Conservation (phyloP, 1,139 yeast species). For the Debaryomyces sp. region DNA sequence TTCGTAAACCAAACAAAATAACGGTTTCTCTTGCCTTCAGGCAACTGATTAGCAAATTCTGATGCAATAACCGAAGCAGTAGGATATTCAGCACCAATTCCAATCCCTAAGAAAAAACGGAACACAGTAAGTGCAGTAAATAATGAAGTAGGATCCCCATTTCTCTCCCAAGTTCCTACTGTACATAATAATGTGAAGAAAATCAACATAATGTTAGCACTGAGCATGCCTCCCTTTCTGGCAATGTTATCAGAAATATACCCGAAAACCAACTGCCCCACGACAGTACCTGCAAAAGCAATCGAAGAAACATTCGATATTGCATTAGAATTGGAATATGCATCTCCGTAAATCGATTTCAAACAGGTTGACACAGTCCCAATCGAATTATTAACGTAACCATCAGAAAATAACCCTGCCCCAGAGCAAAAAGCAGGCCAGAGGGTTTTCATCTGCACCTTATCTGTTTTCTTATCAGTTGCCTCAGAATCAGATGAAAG, state of each 20-base stretch:
- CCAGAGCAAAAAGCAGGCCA: conserved; percentile 90
- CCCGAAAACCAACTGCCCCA: conserved; percentile 85
- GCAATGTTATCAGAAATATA: conserved; percentile 75
- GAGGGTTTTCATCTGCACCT: conserved; percentile 31
- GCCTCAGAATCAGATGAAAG: conserved; percentile 13
- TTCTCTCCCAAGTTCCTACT: conserved; percentile 81
- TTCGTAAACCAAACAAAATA: conserved; percentile 90
- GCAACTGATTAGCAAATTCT: conserved; percentile 80
- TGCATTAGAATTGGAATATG: conserved; percentile 65
- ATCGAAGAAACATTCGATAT: conserved; percentile 81
- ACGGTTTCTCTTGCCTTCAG: conserved; percentile 83
- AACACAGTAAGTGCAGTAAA: conserved; percentile 81
- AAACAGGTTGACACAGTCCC: conserved; percentile 76
- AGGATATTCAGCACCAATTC: conserved; percentile 90
- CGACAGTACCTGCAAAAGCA: conserved; percentile 87
- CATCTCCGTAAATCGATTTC: conserved; percentile 60
- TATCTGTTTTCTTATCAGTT: conserved; percentile 24
- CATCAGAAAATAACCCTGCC: conserved; percentile 89
- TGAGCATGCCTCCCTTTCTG: conserved; percentile 79
- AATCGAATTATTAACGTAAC: conserved; percentile 84
- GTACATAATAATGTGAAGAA: conserved; percentile 76
- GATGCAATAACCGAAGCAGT: conserved; percentile 94
- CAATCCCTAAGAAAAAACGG: conserved; percentile 85
- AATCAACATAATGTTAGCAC: conserved; percentile 72
- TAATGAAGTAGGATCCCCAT: conserved; percentile 64